Conservation (phyloP, 169 alveolate genomes). For the Eimeria sp. region DNA sequence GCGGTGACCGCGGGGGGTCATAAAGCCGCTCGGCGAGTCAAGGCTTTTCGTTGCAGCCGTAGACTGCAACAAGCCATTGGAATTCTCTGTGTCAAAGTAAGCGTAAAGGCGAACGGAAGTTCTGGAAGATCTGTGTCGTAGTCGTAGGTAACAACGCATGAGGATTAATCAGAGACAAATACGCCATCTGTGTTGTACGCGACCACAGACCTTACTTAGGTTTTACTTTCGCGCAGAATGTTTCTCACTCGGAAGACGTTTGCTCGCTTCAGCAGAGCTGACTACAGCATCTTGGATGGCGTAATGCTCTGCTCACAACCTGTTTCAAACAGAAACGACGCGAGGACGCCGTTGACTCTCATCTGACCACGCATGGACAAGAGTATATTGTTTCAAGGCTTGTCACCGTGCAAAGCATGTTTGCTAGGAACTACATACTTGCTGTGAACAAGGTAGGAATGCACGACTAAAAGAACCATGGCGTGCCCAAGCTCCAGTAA, state of each 20-base stretch:
- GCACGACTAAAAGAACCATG: not conserved
- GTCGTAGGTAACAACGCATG: not conserved
- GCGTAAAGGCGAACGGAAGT: not conserved
- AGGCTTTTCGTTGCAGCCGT: not conserved
- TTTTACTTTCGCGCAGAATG: not conserved
- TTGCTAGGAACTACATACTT: not conserved
- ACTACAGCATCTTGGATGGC: too few relatives aligned
- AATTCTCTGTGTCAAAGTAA: not conserved
- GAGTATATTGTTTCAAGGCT: not conserved
- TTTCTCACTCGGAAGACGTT: too few relatives aligned
- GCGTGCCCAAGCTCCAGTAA: not conserved
- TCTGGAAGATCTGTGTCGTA: not conserved
- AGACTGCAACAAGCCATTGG: too few relatives aligned
- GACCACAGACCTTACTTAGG: not conserved
- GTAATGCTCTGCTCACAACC: not conserved
- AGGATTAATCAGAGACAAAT: not conserved
- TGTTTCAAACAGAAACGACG: not conserved
- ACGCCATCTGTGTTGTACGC: not conserved
- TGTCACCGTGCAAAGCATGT: not conserved
- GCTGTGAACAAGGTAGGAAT: not conserved
- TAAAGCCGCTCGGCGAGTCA: not conserved
- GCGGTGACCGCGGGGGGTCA: not conserved
- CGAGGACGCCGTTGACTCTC: not conserved
- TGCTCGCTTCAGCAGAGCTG: too few relatives aligned
- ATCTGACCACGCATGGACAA: not conserved